Conservation (phyloP, 2,329 filamentous ascomycete genomes). For the Diaporthe capsici region DNA sequence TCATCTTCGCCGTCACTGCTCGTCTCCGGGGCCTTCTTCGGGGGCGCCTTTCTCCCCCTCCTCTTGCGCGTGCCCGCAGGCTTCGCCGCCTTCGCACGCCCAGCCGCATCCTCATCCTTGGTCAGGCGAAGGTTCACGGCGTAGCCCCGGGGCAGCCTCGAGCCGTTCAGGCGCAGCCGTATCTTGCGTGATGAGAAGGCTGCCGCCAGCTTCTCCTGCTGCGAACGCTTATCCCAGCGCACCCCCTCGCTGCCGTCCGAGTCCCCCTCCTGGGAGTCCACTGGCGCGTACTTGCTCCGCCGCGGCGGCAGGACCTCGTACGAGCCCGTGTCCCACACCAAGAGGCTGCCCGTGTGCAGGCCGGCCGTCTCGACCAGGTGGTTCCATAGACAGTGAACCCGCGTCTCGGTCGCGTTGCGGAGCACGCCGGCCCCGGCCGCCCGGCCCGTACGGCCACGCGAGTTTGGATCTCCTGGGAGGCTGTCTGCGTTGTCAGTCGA, state of each 20-base stretch:
- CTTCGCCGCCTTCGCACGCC: constrained; percentile 35
- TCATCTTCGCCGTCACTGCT: constrained; percentile 44
- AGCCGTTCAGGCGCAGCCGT: constrained; percentile 67
- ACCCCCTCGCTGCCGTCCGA: not conserved
- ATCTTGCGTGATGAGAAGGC: constrained; percentile 71
- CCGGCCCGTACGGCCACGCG: constrained; percentile 43
- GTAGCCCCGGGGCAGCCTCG: constrained; percentile 66
- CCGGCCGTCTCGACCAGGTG: constrained; percentile 73
- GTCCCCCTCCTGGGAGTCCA: constrained; percentile 44
- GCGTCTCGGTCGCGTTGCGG: constrained; percentile 73
- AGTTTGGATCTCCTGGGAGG: constrained; percentile 70
- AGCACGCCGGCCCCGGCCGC: constrained; percentile 56
- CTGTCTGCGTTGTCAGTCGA: constrained; percentile 45
- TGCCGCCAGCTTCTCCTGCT: constrained; percentile 63
- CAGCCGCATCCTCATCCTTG: constrained; percentile 44
- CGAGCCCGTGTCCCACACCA: constrained; percentile 75
- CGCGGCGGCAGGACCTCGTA: constrained; percentile 66
- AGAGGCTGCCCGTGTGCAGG: constrained; percentile 66
- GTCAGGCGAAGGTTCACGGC: constrained; percentile 68
- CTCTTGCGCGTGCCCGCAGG: constrained; percentile 16
- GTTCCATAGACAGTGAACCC: constrained; percentile 74
- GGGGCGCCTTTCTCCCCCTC: not conserved
- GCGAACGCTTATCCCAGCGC: constrained; percentile 45
- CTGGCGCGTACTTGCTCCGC: constrained; percentile 48
- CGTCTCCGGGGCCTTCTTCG: constrained; percentile 44